Evolutionary conservation across 2,329 filamentous ascomycete genomes (phyloP), one percentile per base, ranked within the genome.

Genomic region (Dryadomyces quercivorus): DNA sequence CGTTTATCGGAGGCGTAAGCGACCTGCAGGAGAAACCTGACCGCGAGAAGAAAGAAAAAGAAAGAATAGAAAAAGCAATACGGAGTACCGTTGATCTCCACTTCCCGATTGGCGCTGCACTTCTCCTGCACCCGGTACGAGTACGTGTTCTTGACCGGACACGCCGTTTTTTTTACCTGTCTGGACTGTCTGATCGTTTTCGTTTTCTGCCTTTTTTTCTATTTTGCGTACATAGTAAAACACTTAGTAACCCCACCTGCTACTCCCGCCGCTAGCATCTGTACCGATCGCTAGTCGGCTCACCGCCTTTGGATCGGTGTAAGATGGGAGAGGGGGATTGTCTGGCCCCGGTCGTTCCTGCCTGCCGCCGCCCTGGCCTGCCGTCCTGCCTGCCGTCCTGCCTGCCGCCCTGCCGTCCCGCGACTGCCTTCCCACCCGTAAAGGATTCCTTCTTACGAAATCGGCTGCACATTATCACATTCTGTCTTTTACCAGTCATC

Each of bases 241-340:
- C 26, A 31, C 4, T 31, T 31, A 40, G 36, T 16, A 12, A 40
- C 36, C 45, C 45, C 45, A 47, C 45, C 45, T 22, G 6, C 46
- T 34, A 22, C 46, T 48, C 46, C 46, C 46, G 46, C 46, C 46
- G 46, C 46, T 48, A 48, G 26, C 46, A 48, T 48, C 46, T 34
- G 21, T 15, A 26, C 13, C 13, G 13, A 47, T 47, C 21, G 21
- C 22, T 22, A 18, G 26, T 34, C 15, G 8, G 2, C 18, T 48
- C 46, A 48, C 46, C 46, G 46, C 46, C 22, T 48, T 48, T 36
- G 26, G 16, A 26, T 48, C 46, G 46, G 46, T 48, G 46, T 48
- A 31, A 31, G 26, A 31, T 31, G 26, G 26, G 4, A 31, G 26
- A 8, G 26, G 26, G 8, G 26, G 26, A 31, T 4, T 31, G 4